Evolutionary conservation across 345 rosid genomes (phyloP), one percentile per base, ranked within the genome.

Genomic region (Salix caprea): DNA sequence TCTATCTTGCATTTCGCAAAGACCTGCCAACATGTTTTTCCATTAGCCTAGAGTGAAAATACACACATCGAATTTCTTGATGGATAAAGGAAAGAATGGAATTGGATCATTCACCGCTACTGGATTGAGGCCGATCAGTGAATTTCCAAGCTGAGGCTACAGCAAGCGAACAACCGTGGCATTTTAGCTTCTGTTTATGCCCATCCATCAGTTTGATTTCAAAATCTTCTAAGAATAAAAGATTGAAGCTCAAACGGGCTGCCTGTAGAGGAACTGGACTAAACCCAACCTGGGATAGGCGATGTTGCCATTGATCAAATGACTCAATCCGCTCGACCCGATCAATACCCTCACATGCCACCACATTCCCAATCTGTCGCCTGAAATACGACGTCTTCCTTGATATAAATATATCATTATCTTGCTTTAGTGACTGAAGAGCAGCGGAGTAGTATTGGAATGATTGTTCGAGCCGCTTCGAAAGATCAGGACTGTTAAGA

Each of bases 281-380:
- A 70, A 95, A 91, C 9, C 97, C 97, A 19, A 88, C 87, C 14
- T 73, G 76, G 7, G 71, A 66, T 21, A 91, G 84, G 78, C 93
- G 91, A 6, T 11, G 30, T 66, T 87, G 83, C 99, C 99, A 92
- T 78, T 80, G 83, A 1, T 81, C 71, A 52, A 91, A 71, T 61
- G 95, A 89, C 83, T 95, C 96, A 76, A 92, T 95, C 52, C 97
- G 76, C 82, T 48, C 54, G 2, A 15, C 26, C 44, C 32, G 67
- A 46, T 48, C 54, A 48, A 16, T 6, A 7, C 54, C 54, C 21
- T 95, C 99, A 13, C 66, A 24, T 6, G 66, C 66, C 34, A 62
- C 66, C 32, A 62, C 34, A 62, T 62, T 62, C 28, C 32, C 66
- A 62, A 62, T 62, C 34, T 62, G 34, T 28, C 34, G 28, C 16